Conservation (phyloP, 768 basidiomycete species). For the Gautieria morchelliformis region DNA sequence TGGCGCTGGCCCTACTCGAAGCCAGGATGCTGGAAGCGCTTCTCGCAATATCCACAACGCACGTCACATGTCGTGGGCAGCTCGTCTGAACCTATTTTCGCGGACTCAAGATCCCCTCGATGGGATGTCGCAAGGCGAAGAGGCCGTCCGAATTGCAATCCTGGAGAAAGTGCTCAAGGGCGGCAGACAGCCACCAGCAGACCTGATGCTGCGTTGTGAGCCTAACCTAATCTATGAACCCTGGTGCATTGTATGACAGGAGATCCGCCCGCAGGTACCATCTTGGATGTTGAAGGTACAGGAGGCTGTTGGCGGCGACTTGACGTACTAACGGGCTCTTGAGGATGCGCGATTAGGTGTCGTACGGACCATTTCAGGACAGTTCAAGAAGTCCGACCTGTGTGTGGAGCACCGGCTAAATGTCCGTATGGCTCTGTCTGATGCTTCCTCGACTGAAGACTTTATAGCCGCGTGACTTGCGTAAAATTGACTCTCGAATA, state of each 20-base stretch:
- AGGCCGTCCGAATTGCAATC: constrained; percentile 60
- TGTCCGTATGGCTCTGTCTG: constrained; percentile 40
- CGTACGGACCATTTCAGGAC: constrained; percentile 80
- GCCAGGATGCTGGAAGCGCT: background rate
- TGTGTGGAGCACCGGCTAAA: constrained; percentile 82
- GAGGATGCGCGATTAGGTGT: constrained; percentile 40
- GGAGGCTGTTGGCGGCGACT: constrained; percentile 9
- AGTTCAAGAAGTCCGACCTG: constrained; percentile 85
- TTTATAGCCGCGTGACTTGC: constrained; percentile 80
- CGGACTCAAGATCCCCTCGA: background rate
- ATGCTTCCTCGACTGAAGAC: background rate
- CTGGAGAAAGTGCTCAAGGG: constrained; percentile 74
- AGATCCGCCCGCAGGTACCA: constrained; percentile 49
- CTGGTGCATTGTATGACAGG: constrained; percentile 3
- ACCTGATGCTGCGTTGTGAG: constrained; percentile 87
- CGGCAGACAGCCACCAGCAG: constrained; percentile 73
- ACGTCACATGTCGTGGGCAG: constrained; percentile 1
- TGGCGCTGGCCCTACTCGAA: background rate
- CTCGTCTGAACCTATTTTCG: background rate
- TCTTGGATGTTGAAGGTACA: constrained; percentile 75
- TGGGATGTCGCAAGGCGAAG: constrained; percentile 37
- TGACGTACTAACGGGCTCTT: constrained; percentile 19
- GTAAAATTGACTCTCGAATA: constrained; percentile 91
- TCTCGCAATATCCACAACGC: background rate
- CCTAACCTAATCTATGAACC: constrained; percentile 15